Percentiles rank a stretch among this genome's conserved stretches.
Evolutionary conservation across 768 basidiomycete species (phyloP).

Genomic region (Termitomyces sp.): DNA sequence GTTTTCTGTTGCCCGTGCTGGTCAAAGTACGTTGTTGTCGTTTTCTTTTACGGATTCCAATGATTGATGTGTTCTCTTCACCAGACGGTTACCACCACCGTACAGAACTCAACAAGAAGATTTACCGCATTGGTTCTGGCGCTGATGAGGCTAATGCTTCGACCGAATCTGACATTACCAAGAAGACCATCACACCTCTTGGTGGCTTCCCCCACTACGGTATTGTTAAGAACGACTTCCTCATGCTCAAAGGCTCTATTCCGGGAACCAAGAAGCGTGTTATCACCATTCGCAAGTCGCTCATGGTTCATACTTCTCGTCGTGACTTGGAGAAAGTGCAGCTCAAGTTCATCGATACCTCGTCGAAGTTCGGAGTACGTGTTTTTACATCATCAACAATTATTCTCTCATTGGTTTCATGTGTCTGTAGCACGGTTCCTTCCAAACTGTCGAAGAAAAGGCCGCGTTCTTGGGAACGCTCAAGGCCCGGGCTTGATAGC

Average conservation of each 20-base stretch:
- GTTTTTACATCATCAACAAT: not conserved
- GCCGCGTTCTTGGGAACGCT: conserved; percentile 88
- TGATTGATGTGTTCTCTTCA: not conserved
- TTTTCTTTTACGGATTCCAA: not conserved
- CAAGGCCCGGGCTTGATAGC: conserved; percentile 70
- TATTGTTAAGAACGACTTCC: conserved; percentile 97
- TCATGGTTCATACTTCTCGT: conserved; percentile 94
- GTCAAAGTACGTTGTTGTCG: conserved; percentile 75
- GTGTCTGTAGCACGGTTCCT: conserved; percentile 73
- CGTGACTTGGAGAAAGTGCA: conserved; percentile 96
- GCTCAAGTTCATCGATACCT: conserved; percentile 98
- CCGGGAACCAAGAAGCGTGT: conserved; percentile 98
- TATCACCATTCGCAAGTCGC: conserved; percentile 93
- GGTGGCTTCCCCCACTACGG: conserved; percentile 99
- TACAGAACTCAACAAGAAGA: conserved; percentile 98
- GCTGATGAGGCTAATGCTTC: conserved; percentile 78
- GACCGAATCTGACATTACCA: conserved; percentile 91
- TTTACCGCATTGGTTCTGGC: conserved; percentile 89
- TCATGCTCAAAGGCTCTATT: conserved; percentile 94
- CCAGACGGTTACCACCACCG: conserved; percentile 95
- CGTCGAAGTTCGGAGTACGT: conserved; percentile 93
- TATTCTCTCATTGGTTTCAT: not conserved
- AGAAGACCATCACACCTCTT: conserved; percentile 92
- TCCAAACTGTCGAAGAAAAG: conserved; percentile 98
- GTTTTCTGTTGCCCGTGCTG: conserved; percentile 99